Evolutionary conservation across 495 filamentous ascomycete genomes (phyloP), one percentile per base, ranked within the genome.

Genomic region (Schizothecium vesticola): DNA sequence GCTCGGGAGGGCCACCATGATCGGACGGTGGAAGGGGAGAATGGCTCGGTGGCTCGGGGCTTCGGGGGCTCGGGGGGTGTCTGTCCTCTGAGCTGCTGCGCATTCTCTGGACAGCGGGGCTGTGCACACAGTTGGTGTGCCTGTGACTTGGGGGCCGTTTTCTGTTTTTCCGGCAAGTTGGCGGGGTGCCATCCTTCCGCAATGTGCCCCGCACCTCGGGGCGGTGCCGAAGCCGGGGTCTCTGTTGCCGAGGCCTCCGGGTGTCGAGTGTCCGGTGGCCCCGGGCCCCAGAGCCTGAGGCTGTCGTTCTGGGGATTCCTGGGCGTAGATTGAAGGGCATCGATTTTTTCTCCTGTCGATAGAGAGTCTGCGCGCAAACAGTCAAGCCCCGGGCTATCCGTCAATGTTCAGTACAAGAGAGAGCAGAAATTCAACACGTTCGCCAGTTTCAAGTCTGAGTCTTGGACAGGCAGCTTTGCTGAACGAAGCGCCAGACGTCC

Each of bases 1-100:
- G 19, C 26, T 21, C 10, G 61, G 33, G 22, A 33, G 22, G 33
- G 33, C n/a, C n/a, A 13, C 61, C 22, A 56, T n/a, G 25, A 24
- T 24, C 31, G 25, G 61, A 43, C 19, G 33, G 33, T 13, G 13
- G 33, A 43, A 43, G 33, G 36, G 61, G 22, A 13, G 33, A 13
- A 29, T 64, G 62, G n/a, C n/a, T 33, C 21, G 10, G 62, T 25
- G 63, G 63, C 22, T 24, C 55, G 55, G 7, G n/a, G n/a, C n/a
- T n/a, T 33, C 21, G 10, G 62, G 19, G 63, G 63, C 22, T 24
- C 24, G n/a, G 33, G 10, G 26, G 56, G 13, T n/a, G 25, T 22
- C 31, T n/a, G 56, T 24, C 63, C 22, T 36, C 23, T 43, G 65
- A 61, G 65, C 56, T 60, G 65, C 65, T 66, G 65, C 65, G 65